Conservation (phyloP, 2,329 filamentous ascomycete genomes). For the Xylaria sp. region DNA sequence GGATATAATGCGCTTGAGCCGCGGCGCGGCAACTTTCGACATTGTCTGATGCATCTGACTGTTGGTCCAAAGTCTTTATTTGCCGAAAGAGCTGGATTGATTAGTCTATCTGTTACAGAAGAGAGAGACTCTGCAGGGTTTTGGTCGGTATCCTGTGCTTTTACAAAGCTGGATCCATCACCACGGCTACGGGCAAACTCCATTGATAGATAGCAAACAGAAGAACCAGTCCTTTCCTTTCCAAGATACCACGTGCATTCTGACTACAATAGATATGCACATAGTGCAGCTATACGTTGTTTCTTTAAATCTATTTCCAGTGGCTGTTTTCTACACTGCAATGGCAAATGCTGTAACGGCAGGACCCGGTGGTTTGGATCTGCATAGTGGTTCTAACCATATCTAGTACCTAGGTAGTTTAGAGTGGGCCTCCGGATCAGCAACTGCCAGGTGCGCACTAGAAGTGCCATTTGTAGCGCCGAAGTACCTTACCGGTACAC, state of each 20-base stretch:
- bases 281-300: too few relatives aligned
- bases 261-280: too few relatives aligned
- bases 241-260: background rate
- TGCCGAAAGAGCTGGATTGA: background rate
- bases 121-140: background rate
- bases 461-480: too few relatives aligned
- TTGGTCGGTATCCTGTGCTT: background rate
- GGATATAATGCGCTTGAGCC: constrained; percentile 36
- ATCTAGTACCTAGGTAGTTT: background rate
- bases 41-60: constrained; percentile 8
- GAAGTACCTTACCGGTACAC: too few relatives aligned
- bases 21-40: constrained; percentile 16
- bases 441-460: too few relatives aligned
- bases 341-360: background rate
- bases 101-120: background rate
- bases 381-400: background rate
- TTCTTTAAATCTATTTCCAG: too few relatives aligned
- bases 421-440: background rate
- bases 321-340: background rate
- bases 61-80: background rate
- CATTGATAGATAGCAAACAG: background rate
- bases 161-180: background rate
- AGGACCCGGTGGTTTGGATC: background rate
- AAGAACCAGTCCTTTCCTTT: background rate
- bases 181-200: background rate